A percentile compares a stretch with the other conserved stretches of the same genome.
Conservation (phyloP, 176 grass and related monocot genomes). For the Themeda triandra region DNA sequence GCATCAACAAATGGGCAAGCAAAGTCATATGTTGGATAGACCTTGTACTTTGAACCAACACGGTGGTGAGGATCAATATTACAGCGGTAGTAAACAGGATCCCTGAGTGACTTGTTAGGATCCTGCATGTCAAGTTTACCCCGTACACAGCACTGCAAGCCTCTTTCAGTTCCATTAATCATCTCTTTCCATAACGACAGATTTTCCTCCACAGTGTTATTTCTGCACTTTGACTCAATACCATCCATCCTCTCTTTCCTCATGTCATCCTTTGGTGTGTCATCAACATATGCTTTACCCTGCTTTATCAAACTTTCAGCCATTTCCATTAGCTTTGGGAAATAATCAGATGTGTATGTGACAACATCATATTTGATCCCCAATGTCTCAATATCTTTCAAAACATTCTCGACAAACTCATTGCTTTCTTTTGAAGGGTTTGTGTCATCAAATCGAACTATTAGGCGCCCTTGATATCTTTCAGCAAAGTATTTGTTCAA, state of each 20-base stretch:
- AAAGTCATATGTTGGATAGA: slow-evolving; percentile 92
- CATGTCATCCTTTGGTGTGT: slow-evolving; percentile 85
- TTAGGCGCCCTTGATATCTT: slow-evolving; percentile 64
- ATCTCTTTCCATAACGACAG: slow-evolving; percentile 77
- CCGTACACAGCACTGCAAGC: slow-evolving; percentile 69
- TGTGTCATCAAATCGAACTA: slow-evolving; percentile 96
- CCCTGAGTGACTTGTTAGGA: slow-evolving; percentile 80
- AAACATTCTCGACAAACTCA: slow-evolving; percentile 84
- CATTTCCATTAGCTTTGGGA: slow-evolving; percentile 73
- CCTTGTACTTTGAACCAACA: slow-evolving; percentile 79
- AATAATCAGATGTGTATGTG: slow-evolving; percentile 90
- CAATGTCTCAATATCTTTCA: slow-evolving; percentile 86
- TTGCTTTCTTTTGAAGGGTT: slow-evolving; percentile 97
- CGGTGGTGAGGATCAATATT: slow-evolving; percentile 69
- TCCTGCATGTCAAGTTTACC: slow-evolving; percentile 92
- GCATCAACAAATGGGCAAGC: slow-evolving; percentile 93
- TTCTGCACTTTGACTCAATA: slow-evolving; percentile 75
- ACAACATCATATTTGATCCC: slow-evolving; percentile 73
- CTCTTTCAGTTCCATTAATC: slow-evolving; percentile 67
- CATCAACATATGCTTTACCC: slow-evolving; percentile 90
- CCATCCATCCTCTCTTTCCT: slow-evolving; percentile 85
- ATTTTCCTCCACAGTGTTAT: slow-evolving; percentile 55
- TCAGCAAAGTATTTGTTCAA: slow-evolving; percentile 92
- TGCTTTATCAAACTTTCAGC: slow-evolving; percentile 68
- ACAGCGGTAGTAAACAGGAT: slow-evolving; percentile 85